Evolutionary conservation across 2,329 filamentous ascomycete genomes (phyloP).

Genomic region (Lecanicillium sp.): DNA sequence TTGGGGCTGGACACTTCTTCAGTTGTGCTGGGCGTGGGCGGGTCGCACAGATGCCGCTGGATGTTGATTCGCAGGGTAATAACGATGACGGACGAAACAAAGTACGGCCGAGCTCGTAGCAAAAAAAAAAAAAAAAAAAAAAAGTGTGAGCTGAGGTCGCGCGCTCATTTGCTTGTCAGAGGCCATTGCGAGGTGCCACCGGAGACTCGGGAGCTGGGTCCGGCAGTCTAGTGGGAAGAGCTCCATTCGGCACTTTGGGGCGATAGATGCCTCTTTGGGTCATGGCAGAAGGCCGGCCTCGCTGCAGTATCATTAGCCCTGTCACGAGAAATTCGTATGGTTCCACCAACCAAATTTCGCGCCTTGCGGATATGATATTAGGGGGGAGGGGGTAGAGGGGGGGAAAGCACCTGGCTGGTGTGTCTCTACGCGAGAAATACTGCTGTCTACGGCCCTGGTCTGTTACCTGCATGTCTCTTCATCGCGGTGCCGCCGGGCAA

Average conservation of each 20-base stretch:
- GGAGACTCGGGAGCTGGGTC: constrained; percentile 2
- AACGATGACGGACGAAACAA: not conserved
- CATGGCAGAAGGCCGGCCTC: not conserved
- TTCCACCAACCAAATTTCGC: not conserved
- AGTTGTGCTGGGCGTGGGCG: constrained; percentile 5
- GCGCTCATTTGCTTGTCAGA: too few relatives aligned
- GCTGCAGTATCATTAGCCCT: not conserved
- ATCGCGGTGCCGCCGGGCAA: not conserved
- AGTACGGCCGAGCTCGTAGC: not conserved
- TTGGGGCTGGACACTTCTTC: constrained; percentile 8
- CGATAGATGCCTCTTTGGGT: constrained; percentile 11
- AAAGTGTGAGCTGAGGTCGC: too few relatives aligned
- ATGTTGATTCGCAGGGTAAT: constrained; percentile 1
- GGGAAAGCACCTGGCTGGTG: not conserved
- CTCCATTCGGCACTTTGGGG: constrained; percentile 5
- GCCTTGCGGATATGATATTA: not conserved
- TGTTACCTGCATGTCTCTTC: not conserved
- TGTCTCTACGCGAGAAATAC: not conserved
- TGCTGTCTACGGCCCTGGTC: not conserved
- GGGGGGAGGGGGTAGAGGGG: not conserved
- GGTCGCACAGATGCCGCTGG: constrained; percentile 1
- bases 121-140: too few relatives aligned
- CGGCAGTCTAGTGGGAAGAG: constrained; percentile 1
- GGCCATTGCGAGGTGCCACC: not conserved
- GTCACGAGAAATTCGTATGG: constrained; percentile 1